Evolutionary conservation across 2,329 filamentous ascomycete genomes (phyloP).

Genomic region (Grosmannia clavigera): DNA sequence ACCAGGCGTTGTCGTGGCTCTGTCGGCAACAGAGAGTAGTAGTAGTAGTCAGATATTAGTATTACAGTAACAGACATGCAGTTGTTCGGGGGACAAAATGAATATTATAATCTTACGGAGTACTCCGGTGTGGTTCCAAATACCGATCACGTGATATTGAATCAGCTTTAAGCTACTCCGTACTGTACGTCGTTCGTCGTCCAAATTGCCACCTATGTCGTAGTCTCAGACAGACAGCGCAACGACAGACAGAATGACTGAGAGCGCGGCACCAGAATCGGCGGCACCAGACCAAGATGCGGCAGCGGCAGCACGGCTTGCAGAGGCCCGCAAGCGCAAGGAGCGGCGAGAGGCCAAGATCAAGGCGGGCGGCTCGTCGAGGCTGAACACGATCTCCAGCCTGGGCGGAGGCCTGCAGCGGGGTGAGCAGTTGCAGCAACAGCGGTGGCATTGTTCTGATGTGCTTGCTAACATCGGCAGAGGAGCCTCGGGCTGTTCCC

Average conservation of each 20-base stretch:
- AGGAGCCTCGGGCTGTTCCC: background rate
- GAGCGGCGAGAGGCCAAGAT: slow-evolving; percentile 72
- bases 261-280: background rate
- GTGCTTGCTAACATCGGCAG: background rate
- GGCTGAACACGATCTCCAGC: slow-evolving; percentile 65
- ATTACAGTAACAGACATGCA: too few species aligned
- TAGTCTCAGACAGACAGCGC: background rate
- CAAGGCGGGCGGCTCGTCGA: slow-evolving; percentile 53
- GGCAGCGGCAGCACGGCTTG: slow-evolving; percentile 22
- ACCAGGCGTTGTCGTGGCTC: too few species aligned
- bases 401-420: slow-evolving; percentile 45
- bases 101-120: too few species aligned
- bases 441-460: too few species aligned
- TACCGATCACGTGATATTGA: too few species aligned
- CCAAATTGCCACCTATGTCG: background rate
- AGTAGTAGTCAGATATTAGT: too few species aligned
- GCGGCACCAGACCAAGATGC: slow-evolving; percentile 22
- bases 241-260: background rate
- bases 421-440: slow-evolving; percentile 21
- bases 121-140: too few species aligned
- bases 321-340: slow-evolving; percentile 60
- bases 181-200: background rate
- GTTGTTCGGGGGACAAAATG: too few species aligned
- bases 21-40: too few species aligned
- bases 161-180: background rate